Conservation (phyloP, 1,139 yeast genomes). For the Yamadazyma dushanensis region DNA sequence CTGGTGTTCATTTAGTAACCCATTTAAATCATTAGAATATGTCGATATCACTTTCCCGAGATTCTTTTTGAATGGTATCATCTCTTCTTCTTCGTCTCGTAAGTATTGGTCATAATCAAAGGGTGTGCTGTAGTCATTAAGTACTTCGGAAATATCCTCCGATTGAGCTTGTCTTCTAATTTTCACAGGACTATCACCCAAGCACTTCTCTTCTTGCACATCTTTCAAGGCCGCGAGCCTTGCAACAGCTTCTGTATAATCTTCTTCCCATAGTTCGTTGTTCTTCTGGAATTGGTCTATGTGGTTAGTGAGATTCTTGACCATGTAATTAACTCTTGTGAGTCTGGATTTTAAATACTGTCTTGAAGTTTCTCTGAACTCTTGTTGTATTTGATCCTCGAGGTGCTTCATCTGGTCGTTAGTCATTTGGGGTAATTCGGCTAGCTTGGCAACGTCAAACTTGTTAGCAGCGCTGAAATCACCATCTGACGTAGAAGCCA, state of each 20-base stretch:
- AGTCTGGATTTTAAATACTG: conserved; percentile 33
- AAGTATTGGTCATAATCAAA: conserved; percentile 31
- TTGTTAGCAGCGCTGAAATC: no score
- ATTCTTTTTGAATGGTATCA: conserved; percentile 6
- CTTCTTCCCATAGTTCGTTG: conserved; percentile 37
- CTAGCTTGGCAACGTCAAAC: conserved; percentile 10
- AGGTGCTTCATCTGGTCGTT: conserved; percentile 30
- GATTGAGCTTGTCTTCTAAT: conserved; percentile 23
- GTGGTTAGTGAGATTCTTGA: conserved; percentile 27
- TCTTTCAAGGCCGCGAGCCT: conserved; percentile 33
- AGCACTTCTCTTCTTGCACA: conserved; percentile 33
- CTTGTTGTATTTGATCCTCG: conserved; percentile 31
- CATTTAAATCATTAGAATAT: conserved; percentile 22
- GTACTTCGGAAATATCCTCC: conserved; percentile 20
- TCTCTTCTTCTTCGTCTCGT: conserved; percentile 3
- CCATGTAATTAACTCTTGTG: conserved; percentile 30
- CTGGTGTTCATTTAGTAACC: conserved; percentile 29
- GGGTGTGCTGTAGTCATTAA: conserved; percentile 35
- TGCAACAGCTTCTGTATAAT: conserved; percentile 34
- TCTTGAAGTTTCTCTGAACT: conserved; percentile 30
- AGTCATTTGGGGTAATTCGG: conserved; percentile 19
- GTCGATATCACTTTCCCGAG: conserved; percentile 3
- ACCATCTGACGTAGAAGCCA: no score
- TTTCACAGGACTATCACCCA: conserved; percentile 4
- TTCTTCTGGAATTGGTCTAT: conserved; percentile 28